Base-by-base conservation (phyloP, 345 rosid genomes). In the Eucalyptus pauciflora region DNA sequence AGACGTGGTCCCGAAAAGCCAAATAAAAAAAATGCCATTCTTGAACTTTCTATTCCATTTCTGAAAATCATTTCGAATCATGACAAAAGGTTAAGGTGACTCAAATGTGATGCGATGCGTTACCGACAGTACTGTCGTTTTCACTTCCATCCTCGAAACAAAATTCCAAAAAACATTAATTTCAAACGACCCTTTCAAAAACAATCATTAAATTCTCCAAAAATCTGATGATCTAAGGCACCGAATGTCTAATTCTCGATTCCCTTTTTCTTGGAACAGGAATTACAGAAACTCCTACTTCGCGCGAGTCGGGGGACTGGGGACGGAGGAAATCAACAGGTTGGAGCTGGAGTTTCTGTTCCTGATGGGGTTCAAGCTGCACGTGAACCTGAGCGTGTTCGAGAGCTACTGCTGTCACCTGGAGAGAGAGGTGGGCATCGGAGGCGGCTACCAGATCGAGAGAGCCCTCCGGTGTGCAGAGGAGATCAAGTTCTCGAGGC, bases 371-470 rank as follows among this genome's bases (percentile, higher is more conserved):
- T 97, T 97, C 93, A 96, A 94, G 58, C 69, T 97, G 92, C 98
- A 96, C 90, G 99, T 97, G 64, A 97, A 96, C 91, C 94, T 96
- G 52, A 94, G 97, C 64, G 99, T 97, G 64, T 97, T 96, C 87
- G 97, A 97, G 95, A 96, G 99, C 88, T 97, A 97, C 18, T 96
- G 99, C 86, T 91, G 96, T 87, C 99, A 97, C 89, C 88, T 97
- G 52, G 98, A 97, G 86, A 95, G 99, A 89, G 99, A 96, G 92
- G 99, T 97, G 43, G 93, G 99, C 88, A 90, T 93, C 33, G 99
- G 99, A 52, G 98, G 99, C 88, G 99, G 99, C 8, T 96, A 96
- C 89, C 99, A 96, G 25, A 96, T 97, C 50, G 99, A 97, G 91
- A 95, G 90, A 88, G 95, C 99, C 13, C 88, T 97, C 51, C 89